Percentiles rank a stretch among this genome's conserved stretches.
Evolutionary conservation across 352 stramenopile species (phyloP).

Genomic region (Phytophthora pseudosyringae): DNA sequence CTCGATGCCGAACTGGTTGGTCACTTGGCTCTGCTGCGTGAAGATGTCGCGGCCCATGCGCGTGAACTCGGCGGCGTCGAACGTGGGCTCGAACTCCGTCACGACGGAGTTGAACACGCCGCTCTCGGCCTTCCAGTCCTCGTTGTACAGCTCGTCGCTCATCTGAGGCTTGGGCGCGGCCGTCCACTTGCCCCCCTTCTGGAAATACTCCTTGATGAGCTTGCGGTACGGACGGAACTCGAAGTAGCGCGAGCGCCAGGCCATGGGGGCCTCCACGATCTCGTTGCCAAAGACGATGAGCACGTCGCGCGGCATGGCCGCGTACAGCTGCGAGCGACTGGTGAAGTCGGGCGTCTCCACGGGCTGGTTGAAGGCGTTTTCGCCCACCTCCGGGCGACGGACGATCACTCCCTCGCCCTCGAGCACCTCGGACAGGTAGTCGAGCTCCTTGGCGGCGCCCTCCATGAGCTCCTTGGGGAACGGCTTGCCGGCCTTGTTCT

Average conservation of each 20-base stretch:
- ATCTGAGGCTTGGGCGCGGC: slow-evolving; percentile 90
- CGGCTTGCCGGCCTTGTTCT: slow-evolving; percentile 75
- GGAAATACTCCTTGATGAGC: slow-evolving; percentile 92
- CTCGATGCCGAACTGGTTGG: slow-evolving; percentile 92
- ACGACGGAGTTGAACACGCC: slow-evolving; percentile 88
- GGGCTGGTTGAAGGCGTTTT: slow-evolving; percentile 71
- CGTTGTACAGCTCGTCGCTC: slow-evolving; percentile 91
- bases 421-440: slow-evolving; percentile 88
- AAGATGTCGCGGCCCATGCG: slow-evolving; percentile 92
- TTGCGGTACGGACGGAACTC: slow-evolving; percentile 90
- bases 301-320: slow-evolving; percentile 89
- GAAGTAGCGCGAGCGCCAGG: slow-evolving; percentile 91
- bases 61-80: slow-evolving; percentile 91
- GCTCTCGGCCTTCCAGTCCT: slow-evolving; percentile 82
- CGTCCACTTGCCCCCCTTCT: slow-evolving; percentile 88
- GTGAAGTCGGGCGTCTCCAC: slow-evolving; percentile 90
- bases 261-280: slow-evolving; percentile 91
- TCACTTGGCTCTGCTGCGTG: slow-evolving; percentile 91
- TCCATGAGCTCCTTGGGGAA: slow-evolving; percentile 85
- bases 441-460: slow-evolving; percentile 78
- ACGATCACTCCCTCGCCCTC: slow-evolving; percentile 86
- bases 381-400: slow-evolving; percentile 72
- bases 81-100: slow-evolving; percentile 91
- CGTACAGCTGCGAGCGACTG: slow-evolving; percentile 84
- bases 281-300: slow-evolving; percentile 92